Evolutionary conservation across 2,329 filamentous ascomycete genomes (phyloP), one percentile per base, ranked within the genome.

Genomic region (Cladophialophora carrionii): DNA sequence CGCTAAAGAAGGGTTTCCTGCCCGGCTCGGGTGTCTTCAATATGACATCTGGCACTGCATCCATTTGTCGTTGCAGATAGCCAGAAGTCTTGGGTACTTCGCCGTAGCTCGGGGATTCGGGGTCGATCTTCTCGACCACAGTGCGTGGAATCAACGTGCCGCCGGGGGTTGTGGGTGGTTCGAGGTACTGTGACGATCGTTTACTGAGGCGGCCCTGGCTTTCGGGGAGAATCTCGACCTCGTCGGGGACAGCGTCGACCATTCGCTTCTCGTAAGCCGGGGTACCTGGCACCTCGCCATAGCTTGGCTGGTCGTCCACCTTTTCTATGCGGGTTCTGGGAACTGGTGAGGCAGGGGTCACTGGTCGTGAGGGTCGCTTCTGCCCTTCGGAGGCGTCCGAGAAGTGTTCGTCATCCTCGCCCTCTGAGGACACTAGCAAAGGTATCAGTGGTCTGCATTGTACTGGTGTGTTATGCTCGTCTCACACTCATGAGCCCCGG

Each of bases 231-330:
- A 88, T 78, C 73, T 87, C 85, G 31, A 88, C 79, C 73, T 88
- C 85, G 72, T 88, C 86, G 4, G 86, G 86, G 5, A 88, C 85
- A 31, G 86, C 85, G 73, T 88, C 86, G 70, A 82, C 80, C 24
- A 74, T 78, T 67, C 85, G 79, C 71, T 83, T 81, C n/a, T 84
- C 80, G 74, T 87, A 88, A 62, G 85, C 85, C 20, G 79, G 74
- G 31, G 86, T 88, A 9, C 85, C 85, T 3, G 86, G 87, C 3
- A 87, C 80, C 73, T 88, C 85, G 72, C 86, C 87, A 71, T 88
- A 80, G 67, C 81, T 80, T 14, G 84, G 82, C 65, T 77, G 75
- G 71, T 85, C 81, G 73, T 88, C 87, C 49, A 88, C 83, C 71
- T 83, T 82, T 76, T 88, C 86, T 29, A 88, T 84, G 68, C 86